A percentile compares a stretch with the other conserved stretches of the same genome.
phyloP scores from a whole-genome alignment of 2,329 filamentous ascomycete species.

The Neocucurbitaria cava region DNA sequence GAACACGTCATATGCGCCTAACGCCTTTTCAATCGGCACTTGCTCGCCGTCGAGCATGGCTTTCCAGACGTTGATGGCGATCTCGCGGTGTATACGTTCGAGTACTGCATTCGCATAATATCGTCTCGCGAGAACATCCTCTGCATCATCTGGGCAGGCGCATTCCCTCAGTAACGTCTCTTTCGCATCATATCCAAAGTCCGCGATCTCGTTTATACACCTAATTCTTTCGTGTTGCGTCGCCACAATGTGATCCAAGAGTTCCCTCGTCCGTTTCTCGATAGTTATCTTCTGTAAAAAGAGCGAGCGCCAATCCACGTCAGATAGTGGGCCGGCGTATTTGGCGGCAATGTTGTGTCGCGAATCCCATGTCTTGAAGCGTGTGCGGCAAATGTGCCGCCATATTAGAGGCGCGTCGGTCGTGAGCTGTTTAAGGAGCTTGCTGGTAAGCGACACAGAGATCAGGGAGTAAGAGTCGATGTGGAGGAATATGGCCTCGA shows the following conservation, averaged over 20 bases:
- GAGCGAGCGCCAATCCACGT: constrained; percentile 74
- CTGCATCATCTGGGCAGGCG: constrained; percentile 62
- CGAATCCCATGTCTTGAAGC: constrained; percentile 78
- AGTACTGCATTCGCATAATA: constrained; percentile 78
- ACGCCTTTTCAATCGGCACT: constrained; percentile 72
- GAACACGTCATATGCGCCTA: constrained; percentile 90
- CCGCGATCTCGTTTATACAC: constrained; percentile 74
- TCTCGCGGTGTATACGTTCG: constrained; percentile 78
- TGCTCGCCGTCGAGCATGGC: constrained; percentile 60
- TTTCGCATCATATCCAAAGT: constrained; percentile 84
- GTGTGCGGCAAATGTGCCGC: constrained; percentile 73
- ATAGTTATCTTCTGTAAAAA: constrained; percentile 46
- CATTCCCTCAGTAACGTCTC: constrained; percentile 77
- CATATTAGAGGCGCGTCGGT: constrained; percentile 78
- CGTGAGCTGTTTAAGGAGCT: constrained; percentile 69
- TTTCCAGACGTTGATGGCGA: constrained; percentile 80
- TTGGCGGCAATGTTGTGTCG: constrained; percentile 43
- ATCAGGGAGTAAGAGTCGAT: constrained; percentile 60
- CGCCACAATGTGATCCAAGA: constrained; percentile 72
- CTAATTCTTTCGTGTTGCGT: constrained; percentile 73
- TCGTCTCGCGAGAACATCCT: constrained; percentile 80
- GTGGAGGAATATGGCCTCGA: constrained; percentile 77
- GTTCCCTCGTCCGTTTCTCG: constrained; percentile 41
- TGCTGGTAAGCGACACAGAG: constrained; percentile 66
- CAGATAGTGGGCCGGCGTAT: constrained; percentile 55